These are phyloP conservation scores for Nidularia sp. DNA, from an alignment of 768 basidiomycete species.

Conservation along the genomic window DNA sequence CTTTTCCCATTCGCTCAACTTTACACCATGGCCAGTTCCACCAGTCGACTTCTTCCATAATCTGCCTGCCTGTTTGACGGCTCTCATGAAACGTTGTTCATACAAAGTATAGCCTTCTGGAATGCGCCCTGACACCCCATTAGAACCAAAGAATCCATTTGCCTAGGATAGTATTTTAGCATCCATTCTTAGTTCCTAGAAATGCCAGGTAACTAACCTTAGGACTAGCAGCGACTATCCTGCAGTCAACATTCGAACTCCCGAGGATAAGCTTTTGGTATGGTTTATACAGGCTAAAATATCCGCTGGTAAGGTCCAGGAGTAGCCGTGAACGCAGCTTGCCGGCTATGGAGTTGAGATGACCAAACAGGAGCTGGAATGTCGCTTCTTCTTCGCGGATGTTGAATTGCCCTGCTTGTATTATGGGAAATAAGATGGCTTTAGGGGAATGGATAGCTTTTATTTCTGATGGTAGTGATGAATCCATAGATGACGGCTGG, in stretches of 20 bases:
- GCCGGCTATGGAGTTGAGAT: conserved; percentile 21
- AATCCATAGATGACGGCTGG: conserved; percentile 1
- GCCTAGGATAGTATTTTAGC: conserved; percentile 46
- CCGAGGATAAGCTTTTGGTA: conserved; percentile 75
- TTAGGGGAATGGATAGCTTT: conserved; percentile 17
- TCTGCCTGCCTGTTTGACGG: conserved; percentile 46
- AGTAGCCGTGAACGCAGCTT: conserved; percentile 27
- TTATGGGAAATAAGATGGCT: conserved; percentile 71
- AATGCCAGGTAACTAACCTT: conserved; percentile 46
- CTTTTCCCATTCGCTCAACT: conserved; percentile 83
- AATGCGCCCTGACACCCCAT: conserved; percentile 86
- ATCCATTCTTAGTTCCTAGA: conserved; percentile 1
- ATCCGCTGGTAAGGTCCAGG: conserved; percentile 89
- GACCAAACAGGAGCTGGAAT: conserved; percentile 55
- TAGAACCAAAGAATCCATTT: conserved; percentile 92
- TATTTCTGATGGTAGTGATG: conserved; percentile 3
- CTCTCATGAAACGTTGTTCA: conserved; percentile 79
- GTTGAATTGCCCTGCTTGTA: conserved; percentile 87
- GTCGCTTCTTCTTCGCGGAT: conserved; percentile 81
- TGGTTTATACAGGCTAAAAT: conserved; percentile 81
- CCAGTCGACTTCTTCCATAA: conserved; percentile 24
- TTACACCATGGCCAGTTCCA: conserved; percentile 42
- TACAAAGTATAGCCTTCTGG: conserved; percentile 93
- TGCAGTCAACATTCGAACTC: conserved; percentile 49
- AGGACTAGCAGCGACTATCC: conserved; percentile 84